phyloP scores from a whole-genome alignment of 2,329 filamentous ascomycete species.

The Periconia sp. region DNA sequence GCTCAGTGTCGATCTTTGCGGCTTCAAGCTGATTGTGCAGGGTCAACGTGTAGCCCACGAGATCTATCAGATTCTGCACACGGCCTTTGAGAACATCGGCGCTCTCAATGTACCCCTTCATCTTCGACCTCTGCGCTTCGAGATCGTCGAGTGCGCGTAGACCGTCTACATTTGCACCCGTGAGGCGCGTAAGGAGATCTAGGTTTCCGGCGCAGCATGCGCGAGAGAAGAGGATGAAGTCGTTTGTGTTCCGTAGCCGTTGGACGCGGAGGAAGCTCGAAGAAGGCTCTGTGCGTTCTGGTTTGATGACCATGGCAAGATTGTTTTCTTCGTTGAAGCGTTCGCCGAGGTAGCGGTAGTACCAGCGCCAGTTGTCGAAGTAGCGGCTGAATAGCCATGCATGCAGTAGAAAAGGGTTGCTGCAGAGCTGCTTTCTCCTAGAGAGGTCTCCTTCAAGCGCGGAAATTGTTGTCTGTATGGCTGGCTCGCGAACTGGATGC shows the following conservation, averaged over 20 bases:
- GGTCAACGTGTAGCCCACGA: slow-evolving; percentile 14
- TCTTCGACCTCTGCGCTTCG: not conserved
- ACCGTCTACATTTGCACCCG: not conserved
- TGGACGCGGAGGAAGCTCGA: slow-evolving; percentile 2
- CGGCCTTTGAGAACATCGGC: slow-evolving; percentile 5
- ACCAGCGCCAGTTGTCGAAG: slow-evolving; percentile 5
- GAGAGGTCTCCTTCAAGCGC: not conserved
- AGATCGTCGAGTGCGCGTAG: not conserved
- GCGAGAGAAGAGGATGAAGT: slow-evolving; percentile 2
- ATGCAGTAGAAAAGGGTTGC: not conserved
- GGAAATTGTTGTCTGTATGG: not conserved
- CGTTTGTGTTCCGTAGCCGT: slow-evolving; percentile 1
- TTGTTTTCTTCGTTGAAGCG: slow-evolving; percentile 1
- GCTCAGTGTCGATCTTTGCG: slow-evolving; percentile 13
- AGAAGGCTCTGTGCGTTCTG: not conserved
- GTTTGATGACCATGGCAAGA: slow-evolving; percentile 1
- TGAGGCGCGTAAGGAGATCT: slow-evolving; percentile 1
- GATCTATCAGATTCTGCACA: slow-evolving; percentile 9
- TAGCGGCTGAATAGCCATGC: slow-evolving; percentile 1
- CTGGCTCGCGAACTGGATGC: slow-evolving; percentile 1
- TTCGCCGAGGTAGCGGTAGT: not conserved
- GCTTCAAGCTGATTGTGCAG: slow-evolving; percentile 15
- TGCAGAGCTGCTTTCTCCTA: not conserved
- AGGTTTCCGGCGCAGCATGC: slow-evolving; percentile 3
- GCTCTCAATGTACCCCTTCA: slow-evolving; percentile 5